Percentiles rank a stretch among this genome's conserved stretches.
phyloP scores from a whole-genome alignment of 495 filamentous ascomycete genomes.

The Letharia lupina region DNA sequence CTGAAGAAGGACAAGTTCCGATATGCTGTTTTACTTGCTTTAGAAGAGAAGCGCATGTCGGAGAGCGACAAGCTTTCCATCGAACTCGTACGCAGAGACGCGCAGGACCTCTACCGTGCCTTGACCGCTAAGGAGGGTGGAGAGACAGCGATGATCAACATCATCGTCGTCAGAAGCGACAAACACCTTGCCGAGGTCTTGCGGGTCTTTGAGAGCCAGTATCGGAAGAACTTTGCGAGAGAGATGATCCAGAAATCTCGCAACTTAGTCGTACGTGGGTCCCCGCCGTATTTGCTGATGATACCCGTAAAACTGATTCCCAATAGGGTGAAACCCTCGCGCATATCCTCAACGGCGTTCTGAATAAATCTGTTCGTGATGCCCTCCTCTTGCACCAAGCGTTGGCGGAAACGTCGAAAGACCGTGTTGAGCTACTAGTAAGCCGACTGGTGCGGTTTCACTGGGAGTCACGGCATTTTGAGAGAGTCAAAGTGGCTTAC shows the following conservation, averaged over 20 bases:
- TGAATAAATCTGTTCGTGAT: slow-evolving; percentile 91
- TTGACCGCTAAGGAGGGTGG: slow-evolving; percentile 69
- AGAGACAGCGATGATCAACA: slow-evolving; percentile 81
- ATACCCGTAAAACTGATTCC: slow-evolving; percentile 9
- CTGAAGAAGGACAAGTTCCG: slow-evolving; percentile 93
- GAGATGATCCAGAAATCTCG: slow-evolving; percentile 81
- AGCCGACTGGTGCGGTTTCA: slow-evolving; percentile 72
- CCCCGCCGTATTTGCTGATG: slow-evolving; percentile 9
- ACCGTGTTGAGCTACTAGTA: slow-evolving; percentile 75
- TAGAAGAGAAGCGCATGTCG: slow-evolving; percentile 76
- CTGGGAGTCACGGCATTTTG: slow-evolving; percentile 73
- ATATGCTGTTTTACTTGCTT: slow-evolving; percentile 71
- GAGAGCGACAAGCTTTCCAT: slow-evolving; percentile 53
- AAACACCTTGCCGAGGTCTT: slow-evolving; percentile 73
- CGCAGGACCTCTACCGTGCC: slow-evolving; percentile 59
- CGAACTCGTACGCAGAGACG: slow-evolving; percentile 59
- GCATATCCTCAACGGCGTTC: slow-evolving; percentile 92
- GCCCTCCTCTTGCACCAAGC: slow-evolving; percentile 92
- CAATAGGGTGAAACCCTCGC: slow-evolving; percentile 83
- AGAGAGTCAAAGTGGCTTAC: slow-evolving; percentile 61
- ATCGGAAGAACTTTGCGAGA: slow-evolving; percentile 70
- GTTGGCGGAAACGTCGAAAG: slow-evolving; percentile 55
- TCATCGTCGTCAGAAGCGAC: slow-evolving; percentile 74
- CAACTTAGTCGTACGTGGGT: slow-evolving; percentile 73
- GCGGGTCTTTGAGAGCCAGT: slow-evolving; percentile 58